These are phyloP conservation scores for Plasmopara viticola DNA, from an alignment of 352 stramenopile genomes.

Conservation along the genomic window DNA sequence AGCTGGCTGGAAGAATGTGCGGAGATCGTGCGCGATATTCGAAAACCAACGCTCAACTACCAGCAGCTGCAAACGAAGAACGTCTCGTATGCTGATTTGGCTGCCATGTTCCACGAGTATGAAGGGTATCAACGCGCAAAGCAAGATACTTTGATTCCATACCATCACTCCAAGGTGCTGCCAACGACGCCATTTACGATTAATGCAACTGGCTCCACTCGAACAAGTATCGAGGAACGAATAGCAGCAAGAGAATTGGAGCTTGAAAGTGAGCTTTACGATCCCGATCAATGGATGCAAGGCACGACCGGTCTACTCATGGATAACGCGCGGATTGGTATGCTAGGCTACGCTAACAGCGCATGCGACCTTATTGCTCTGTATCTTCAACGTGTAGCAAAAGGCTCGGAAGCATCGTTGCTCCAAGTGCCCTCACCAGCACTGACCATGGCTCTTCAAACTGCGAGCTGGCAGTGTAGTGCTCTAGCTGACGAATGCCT, in stretches of 20 bases:
- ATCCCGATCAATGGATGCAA: conserved; percentile 45
- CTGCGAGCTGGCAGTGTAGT: conserved; percentile 63
- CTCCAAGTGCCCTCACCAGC: conserved; percentile 14
- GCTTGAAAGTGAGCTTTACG: conserved; percentile 57
- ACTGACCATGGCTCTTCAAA: conserved; percentile 37
- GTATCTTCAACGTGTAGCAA: conserved; percentile 34
- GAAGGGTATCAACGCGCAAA: conserved; percentile 60
- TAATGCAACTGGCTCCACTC: conserved; percentile 1
- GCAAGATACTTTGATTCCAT: conserved; percentile 43
- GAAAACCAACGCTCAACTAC: conserved; percentile 70
- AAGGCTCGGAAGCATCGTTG: conserved; percentile 9
- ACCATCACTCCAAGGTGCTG: conserved; percentile 42
- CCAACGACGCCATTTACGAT: conserved; percentile 4
- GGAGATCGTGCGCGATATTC: conserved; percentile 67
- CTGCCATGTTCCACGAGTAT: conserved; percentile 58
- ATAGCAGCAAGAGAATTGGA: conserved; percentile 56
- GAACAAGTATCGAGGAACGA: conserved; percentile 23
- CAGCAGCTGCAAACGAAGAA: conserved; percentile 43
- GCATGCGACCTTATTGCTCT: conserved; percentile 63
- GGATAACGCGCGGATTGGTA: conserved; percentile 68
- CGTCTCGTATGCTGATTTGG: conserved; percentile 50
- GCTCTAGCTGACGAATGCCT: conserved; percentile 70
- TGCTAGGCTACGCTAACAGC: conserved; percentile 77
- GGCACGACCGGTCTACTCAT: conserved; percentile 48
- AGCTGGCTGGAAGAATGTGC: conserved; percentile 72